Conservation (phyloP, 768 basidiomycete species). For the Leccinum imitatum region DNA sequence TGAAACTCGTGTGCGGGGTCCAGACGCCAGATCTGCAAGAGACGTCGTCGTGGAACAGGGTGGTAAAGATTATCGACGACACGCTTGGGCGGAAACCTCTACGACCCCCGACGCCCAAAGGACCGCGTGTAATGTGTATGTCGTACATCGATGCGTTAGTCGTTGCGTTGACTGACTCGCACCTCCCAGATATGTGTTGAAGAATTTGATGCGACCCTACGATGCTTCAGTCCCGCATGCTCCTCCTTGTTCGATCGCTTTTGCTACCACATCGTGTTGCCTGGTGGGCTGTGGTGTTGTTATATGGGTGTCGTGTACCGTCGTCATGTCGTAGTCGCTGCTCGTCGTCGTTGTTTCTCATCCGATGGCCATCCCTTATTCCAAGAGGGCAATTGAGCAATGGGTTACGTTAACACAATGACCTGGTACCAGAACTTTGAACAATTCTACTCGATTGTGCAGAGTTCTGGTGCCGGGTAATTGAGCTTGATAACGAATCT, state of each 20-base stretch:
- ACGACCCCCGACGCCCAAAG: not conserved
- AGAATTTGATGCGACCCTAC: not conserved
- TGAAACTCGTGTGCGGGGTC: slow-evolving; percentile 3
- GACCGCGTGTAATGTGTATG: slow-evolving; percentile 21
- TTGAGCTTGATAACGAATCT: not conserved
- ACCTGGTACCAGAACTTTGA: not conserved
- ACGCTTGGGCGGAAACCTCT: slow-evolving; percentile 14
- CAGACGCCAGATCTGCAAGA: slow-evolving; percentile 13
- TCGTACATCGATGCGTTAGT: not conserved
- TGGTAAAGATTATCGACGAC: slow-evolving; percentile 18
- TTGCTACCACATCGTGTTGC: not conserved
- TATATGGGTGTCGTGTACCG: not conserved
- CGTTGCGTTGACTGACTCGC: not conserved
- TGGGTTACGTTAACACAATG: not conserved
- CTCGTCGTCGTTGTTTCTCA: not conserved
- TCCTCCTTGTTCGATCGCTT: not conserved
- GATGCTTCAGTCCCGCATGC: not conserved
- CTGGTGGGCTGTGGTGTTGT: not conserved
- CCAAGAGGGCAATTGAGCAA: not conserved
- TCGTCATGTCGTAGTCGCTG: not conserved
- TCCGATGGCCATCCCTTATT: not conserved
- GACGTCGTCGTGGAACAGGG: slow-evolving; percentile 23
- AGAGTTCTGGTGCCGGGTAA: not conserved
- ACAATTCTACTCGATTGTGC: not conserved
- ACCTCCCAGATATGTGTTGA: slow-evolving; percentile 13